Percentiles rank a stretch among this genome's conserved stretches.
Evolutionary conservation across 2,329 filamentous ascomycete species (phyloP).

Genomic region (Clonostachys rhizophaga): DNA sequence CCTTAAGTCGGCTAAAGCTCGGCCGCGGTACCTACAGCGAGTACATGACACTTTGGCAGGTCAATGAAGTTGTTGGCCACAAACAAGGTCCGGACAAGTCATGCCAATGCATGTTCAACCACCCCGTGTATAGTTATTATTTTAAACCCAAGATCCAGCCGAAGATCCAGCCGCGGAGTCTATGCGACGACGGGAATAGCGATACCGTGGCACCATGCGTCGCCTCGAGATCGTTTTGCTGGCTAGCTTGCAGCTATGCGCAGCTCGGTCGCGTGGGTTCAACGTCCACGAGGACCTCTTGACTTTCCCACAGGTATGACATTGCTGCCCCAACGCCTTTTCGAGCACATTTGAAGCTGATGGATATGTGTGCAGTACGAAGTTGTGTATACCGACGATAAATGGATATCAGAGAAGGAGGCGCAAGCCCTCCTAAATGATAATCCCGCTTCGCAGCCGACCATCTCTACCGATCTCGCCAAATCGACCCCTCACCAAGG

Average conservation of each 20-base stretch:
- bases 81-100: too few relatives aligned
- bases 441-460: constrained; percentile 21
- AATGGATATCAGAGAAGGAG: constrained; percentile 64
- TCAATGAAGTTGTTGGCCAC: too few relatives aligned
- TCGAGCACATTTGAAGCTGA: not conserved
- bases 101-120: too few relatives aligned
- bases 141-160: too few relatives aligned
- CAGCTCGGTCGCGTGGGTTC: constrained; percentile 55
- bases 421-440: constrained; percentile 56
- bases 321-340: constrained; percentile 1
- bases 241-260: constrained; percentile 35
- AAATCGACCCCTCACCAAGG: constrained; percentile 21
- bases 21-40: too few relatives aligned
- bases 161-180: too few relatives aligned
- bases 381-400: constrained; percentile 65
- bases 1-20: too few relatives aligned
- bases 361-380: constrained; percentile 70
- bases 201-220: constrained; percentile 38
- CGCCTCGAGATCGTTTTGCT: constrained; percentile 38
- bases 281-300: constrained; percentile 86
- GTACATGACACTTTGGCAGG: too few relatives aligned
- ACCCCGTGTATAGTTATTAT: too few relatives aligned
- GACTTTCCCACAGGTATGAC: constrained; percentile 77
- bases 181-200: too few relatives aligned
- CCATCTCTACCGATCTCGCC: constrained; percentile 32